Percentiles rank a stretch among this genome's conserved stretches.
These are phyloP conservation scores for Miamiensis avidus DNA, from an alignment of 169 alveolate species.

Conservation along the genomic window DNA sequence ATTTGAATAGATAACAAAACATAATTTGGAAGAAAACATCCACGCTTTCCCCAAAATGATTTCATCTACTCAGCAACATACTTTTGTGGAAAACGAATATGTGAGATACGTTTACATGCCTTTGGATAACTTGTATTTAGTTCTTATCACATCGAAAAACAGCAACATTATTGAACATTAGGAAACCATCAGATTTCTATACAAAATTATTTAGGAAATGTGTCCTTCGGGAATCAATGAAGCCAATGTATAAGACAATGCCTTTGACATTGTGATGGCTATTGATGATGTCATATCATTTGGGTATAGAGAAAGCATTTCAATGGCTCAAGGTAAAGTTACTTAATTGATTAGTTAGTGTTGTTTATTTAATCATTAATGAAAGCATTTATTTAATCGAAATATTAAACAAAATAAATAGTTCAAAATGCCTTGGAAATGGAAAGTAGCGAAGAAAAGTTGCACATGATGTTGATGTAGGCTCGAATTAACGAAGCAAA, in stretches of 20 bases:
- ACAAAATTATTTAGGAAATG: slow-evolving; percentile 54
- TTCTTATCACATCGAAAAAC: slow-evolving; percentile 67
- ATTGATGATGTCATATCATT: slow-evolving; percentile 77
- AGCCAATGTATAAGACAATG: slow-evolving; percentile 59
- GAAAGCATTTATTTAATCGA: neutral
- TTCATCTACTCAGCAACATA: slow-evolving; percentile 60
- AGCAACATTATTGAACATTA: slow-evolving; percentile 80
- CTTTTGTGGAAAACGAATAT: slow-evolving; percentile 73
- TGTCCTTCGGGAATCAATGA: slow-evolving; percentile 66
- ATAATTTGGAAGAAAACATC: slow-evolving; percentile 62
- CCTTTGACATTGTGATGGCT: slow-evolving; percentile 67
- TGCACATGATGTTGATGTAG: slow-evolving; percentile 51
- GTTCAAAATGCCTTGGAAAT: slow-evolving; percentile 60
- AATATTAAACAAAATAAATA: neutral
- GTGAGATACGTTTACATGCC: slow-evolving; percentile 76
- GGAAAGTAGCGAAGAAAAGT: slow-evolving; percentile 77
- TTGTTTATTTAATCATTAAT: too few species aligned
- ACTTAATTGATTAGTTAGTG: too few species aligned
- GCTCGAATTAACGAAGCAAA: slow-evolving; percentile 64
- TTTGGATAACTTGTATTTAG: slow-evolving; percentile 68
- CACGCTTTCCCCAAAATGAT: slow-evolving; percentile 70
- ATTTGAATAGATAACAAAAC: slow-evolving; percentile 59
- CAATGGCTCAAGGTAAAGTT: slow-evolving; percentile 45
- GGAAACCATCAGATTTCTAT: slow-evolving; percentile 69
- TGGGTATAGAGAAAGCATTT: slow-evolving; percentile 75